Conservation (phyloP, 2,329 filamentous ascomycete species). For the Aureobasidium sp. region DNA sequence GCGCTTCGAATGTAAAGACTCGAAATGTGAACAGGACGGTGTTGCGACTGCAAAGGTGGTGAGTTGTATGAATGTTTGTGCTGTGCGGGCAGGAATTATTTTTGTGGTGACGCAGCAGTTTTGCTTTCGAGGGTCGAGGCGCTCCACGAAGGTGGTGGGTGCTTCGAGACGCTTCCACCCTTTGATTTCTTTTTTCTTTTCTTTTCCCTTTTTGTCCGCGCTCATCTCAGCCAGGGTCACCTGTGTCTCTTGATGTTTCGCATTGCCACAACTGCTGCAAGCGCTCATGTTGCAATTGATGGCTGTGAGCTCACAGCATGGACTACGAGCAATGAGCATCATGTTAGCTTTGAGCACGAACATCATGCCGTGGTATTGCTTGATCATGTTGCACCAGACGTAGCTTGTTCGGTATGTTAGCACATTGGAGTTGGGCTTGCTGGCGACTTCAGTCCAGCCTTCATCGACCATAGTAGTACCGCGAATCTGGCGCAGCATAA, state of each 20-base stretch:
- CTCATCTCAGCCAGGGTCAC: neutral
- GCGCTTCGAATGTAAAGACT: neutral
- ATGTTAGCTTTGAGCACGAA: no score
- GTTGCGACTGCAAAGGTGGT: neutral
- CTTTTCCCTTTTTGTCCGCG: neutral
- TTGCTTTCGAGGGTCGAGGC: neutral
- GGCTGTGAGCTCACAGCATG: neutral
- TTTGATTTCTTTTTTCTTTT: neutral
- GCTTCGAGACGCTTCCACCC: slow-evolving; percentile 15
- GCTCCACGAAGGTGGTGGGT: slow-evolving; percentile 2
- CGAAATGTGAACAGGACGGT: neutral
- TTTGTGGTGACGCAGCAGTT: slow-evolving; percentile 6
- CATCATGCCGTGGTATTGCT: no score
- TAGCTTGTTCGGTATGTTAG: no score
- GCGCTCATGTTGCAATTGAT: neutral
- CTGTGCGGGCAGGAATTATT: neutral
- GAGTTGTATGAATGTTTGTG: neutral
- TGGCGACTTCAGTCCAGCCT: no score
- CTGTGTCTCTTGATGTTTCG: neutral
- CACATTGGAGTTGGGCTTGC: no score
- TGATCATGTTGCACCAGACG: no score
- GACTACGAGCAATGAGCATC: no score
- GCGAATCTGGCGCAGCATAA: no score
- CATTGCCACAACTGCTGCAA: neutral
- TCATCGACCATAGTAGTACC: no score